Evolutionary conservation across 179 eudicot genomes (phyloP), one percentile per base, ranked within the genome.

Genomic region (Actinidia arguta): DNA sequence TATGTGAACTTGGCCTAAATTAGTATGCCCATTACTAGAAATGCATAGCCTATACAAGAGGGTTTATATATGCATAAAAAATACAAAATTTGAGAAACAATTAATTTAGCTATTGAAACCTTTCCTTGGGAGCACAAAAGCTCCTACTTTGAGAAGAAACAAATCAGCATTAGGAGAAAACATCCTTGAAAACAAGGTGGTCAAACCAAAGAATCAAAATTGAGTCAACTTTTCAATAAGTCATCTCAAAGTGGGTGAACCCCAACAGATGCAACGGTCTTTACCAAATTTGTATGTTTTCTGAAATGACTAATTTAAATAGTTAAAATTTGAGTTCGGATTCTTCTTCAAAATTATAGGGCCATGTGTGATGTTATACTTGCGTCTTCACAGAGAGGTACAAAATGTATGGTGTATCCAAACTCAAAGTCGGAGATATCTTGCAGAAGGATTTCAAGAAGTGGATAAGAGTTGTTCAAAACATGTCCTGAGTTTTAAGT

Each of bases 241-340:
- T n/a, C 87, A 1, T 67, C 83, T 17, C 85, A 82, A 66, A 90
- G 87, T 81, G 84, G 83, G 66, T 89, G 86, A 85, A 89, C 86
- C 83, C 83, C 90, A 13, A 86, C 92, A 66, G 92, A 81, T 84
- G 84, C 83, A 81, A 83, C 75, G 92, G 92, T 63, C 90, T 89
- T 71, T 86, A 89, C 79, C 86, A 87, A 76, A 85, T 87, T 9
- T 78, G 92, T 89, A 87, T n/a, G 90, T 77, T 74, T 79, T 63
- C 3, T 25, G n/a, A 76, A 59, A 51, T 81, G 14, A 48, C 72
- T 39, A 66, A 48, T 27, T 50, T 44, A 5, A 31, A 48, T 31
- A 4, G 13, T 66, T 58, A 36, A 22, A 80, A 52, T n/a, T 16
- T 25, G 61, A 44, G 9, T 17, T 42, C 46, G 56, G 1, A 46